Evolutionary conservation across 176 grass and related monocot species (phyloP).

Genomic region (barley (Hordeum vulgare)): DNA sequence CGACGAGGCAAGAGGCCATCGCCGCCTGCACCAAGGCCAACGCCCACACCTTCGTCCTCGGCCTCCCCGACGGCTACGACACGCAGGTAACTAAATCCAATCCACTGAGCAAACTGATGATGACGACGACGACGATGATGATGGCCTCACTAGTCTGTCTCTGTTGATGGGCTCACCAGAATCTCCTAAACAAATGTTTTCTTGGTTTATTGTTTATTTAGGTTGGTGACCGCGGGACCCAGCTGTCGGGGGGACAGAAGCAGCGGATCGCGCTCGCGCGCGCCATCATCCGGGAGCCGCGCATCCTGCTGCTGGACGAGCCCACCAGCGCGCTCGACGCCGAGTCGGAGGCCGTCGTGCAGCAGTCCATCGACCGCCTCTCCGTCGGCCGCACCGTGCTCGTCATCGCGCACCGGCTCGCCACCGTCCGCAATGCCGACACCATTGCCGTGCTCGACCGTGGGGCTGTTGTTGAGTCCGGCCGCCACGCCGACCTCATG

Average conservation of each 20-base stretch:
- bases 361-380: slow-evolving; percentile 56
- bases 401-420: slow-evolving; percentile 59
- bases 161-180: too few relatives aligned
- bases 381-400: slow-evolving; percentile 40
- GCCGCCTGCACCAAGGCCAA: slow-evolving; percentile 46
- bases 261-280: slow-evolving; percentile 65
- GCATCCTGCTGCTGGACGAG: slow-evolving; percentile 65
- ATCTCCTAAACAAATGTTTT: background rate
- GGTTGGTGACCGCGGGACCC: slow-evolving; percentile 62
- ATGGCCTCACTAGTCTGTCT: too few relatives aligned
- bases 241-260: slow-evolving; percentile 68
- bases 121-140: too few relatives aligned
- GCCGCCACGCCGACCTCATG: slow-evolving; percentile 44
- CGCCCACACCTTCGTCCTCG: slow-evolving; percentile 45
- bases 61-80: slow-evolving; percentile 55
- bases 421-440: slow-evolving; percentile 50
- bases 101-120: too few relatives aligned
- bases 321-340: slow-evolving; percentile 64
- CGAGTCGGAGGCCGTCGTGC: slow-evolving; percentile 57
- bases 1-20: slow-evolving; percentile 37
- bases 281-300: slow-evolving; percentile 52
- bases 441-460: slow-evolving; percentile 51
- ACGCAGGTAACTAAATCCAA: slow-evolving; percentile 44
- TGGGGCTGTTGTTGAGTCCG: slow-evolving; percentile 44
- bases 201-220: background rate